Evolutionary conservation across 805 yeast species (phyloP), one percentile per base, ranked within the genome.

Genomic region (Isabelozyma heimii): DNA sequence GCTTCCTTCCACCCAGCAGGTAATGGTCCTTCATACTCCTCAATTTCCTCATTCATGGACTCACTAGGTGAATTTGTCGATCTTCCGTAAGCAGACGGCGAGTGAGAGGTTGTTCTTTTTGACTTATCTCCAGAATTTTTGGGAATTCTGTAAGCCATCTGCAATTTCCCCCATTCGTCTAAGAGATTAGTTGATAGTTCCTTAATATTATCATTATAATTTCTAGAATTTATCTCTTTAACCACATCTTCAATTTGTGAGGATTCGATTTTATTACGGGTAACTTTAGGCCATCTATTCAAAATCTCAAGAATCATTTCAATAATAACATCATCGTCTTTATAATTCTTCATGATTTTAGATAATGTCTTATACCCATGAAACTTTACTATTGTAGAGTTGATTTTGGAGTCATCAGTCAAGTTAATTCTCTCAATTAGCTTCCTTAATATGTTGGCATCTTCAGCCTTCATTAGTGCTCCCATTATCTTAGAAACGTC

Each of bases 321-420:
- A 5, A 80, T 69, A 42, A 85, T 61, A 0, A 66, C 70, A 20
- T 69, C 73, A 40, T 55, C 37, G 12, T 56, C 56, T 42, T 62
- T 40, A 44, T 54, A 56, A 9, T 68, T 71, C 52, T 76, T 74
- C 46, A 91, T 61, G 5, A 89, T 68, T 12, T 83, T 79, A 13
- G 87, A 80, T 46, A 91, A 73, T 15, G 94, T 84, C 60, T 85
- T 85, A 66, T 90, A 88, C 10, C 98, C 99, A 64, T 91, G 99
- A 60, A 90, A 76, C 51, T 84, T 79, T 58, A 89, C 81, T 40
- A 91, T 81, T 30, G 79, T 76, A 12, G 76, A 66, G 47, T 87
- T 81, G 27, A 87, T 71, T 5, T 66, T 64, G 2, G 72, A 70
- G 40, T 79, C 83, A 14, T 73, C 67, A 4, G 89, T 76, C 37